A percentile compares a stretch with the other conserved stretches of the same genome.
phyloP scores from a whole-genome alignment of 305 asterid species.

The Fraxinus latifolia region DNA sequence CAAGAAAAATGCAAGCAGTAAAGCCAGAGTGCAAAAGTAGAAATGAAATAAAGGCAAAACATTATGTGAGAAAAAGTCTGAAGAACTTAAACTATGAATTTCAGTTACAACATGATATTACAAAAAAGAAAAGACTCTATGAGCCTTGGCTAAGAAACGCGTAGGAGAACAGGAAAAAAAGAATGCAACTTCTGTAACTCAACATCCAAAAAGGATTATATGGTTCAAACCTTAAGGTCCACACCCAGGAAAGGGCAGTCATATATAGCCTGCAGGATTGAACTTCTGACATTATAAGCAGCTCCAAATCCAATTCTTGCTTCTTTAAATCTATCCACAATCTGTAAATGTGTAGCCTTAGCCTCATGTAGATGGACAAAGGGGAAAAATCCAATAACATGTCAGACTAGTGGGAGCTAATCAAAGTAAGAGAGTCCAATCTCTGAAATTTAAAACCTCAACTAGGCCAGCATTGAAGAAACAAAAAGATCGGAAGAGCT shows the following conservation, averaged over 20 bases:
- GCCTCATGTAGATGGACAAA: conserved; percentile 22
- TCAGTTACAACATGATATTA: not conserved
- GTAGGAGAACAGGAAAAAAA: conserved; percentile 14
- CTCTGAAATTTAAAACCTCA: not conserved
- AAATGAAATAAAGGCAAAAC: conserved; percentile 24
- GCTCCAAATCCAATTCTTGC: conserved; percentile 90
- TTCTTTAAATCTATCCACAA: conserved; percentile 52
- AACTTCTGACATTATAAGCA: conserved; percentile 59
- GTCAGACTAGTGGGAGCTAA: not conserved
- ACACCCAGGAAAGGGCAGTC: conserved; percentile 85
- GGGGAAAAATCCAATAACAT: not conserved
- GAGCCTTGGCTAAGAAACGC: not conserved
- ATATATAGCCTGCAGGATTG: conserved; percentile 64
- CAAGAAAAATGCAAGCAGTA: conserved; percentile 23
- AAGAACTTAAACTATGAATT: conserved; percentile 10
- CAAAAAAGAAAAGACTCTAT: not conserved
- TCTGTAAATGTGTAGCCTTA: conserved; percentile 49
- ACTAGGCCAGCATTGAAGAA: not conserved
- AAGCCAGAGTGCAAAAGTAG: conserved; percentile 21
- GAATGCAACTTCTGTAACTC: conserved; percentile 20
- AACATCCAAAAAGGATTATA: conserved; percentile 11
- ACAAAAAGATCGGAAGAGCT: not conserved
- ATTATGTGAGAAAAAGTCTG: conserved; percentile 9
- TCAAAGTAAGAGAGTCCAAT: not conserved
- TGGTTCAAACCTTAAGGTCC: conserved; percentile 55